phyloP scores from a whole-genome alignment of 2,329 filamentous ascomycete genomes.

The Ceratocystis eucalypticola region DNA sequence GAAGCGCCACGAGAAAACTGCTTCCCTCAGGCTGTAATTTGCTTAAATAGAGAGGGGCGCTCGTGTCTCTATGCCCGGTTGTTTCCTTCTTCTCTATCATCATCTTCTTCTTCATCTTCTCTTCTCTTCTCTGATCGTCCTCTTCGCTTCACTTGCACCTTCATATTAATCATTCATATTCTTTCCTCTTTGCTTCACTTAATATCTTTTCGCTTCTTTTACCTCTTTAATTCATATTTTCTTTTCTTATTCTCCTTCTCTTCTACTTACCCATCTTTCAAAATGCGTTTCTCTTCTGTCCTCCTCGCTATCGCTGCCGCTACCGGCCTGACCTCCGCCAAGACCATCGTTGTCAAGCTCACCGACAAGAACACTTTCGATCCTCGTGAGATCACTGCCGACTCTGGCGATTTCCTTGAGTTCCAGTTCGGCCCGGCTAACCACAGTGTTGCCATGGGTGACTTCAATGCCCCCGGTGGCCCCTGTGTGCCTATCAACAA shows the following conservation, averaged over 20 bases:
- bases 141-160: neutral
- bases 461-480: conserved; percentile 25
- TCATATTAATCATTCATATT: neutral
- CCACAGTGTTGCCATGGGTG: conserved; percentile 36
- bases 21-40: neutral
- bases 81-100: neutral
- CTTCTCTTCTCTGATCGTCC: neutral
- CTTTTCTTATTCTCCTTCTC: neutral
- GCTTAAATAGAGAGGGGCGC: neutral
- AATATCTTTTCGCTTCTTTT: neutral
- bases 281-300: conserved; percentile 10
- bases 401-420: conserved; percentile 36
- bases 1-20: neutral
- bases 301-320: conserved; percentile 10
- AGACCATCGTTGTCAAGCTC: conserved; percentile 29
- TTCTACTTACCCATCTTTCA: neutral
- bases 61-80: neutral
- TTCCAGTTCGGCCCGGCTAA: conserved; percentile 41
- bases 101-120: neutral
- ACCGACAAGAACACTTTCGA: conserved; percentile 30
- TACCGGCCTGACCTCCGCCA: conserved; percentile 20
- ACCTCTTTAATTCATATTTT: neutral
- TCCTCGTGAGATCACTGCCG: conserved; percentile 33
- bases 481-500: conserved; percentile 32
- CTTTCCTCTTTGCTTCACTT: neutral